phyloP scores from a whole-genome alignment of 2,329 filamentous ascomycete genomes.

The Cercospora zeina region DNA sequence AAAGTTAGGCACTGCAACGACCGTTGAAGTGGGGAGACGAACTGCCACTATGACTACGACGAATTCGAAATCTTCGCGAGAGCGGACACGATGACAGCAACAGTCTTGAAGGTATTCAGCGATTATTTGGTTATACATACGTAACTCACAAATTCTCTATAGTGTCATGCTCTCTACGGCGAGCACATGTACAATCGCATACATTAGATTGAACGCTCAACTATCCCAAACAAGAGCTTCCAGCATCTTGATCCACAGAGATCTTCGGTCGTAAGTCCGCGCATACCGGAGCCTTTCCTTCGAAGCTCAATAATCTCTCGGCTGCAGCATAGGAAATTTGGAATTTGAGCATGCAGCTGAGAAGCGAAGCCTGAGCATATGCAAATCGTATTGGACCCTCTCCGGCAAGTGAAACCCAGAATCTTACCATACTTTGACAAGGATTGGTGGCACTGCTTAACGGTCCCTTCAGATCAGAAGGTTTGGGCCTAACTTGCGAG shows the following conservation, averaged over 20 bases:
- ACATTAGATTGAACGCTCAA: background rate
- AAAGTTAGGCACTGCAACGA: background rate
- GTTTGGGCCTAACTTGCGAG: background rate
- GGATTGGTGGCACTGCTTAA: background rate
- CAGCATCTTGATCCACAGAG: background rate
- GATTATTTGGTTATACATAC: background rate
- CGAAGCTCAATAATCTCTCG: background rate
- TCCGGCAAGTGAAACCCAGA: conserved; percentile 1
- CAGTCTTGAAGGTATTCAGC: background rate
- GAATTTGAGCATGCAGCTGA: background rate
- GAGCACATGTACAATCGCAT: background rate
- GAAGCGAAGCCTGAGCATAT: no score
- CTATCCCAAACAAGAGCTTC: background rate
- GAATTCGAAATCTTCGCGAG: conserved; percentile 4
- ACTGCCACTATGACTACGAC: conserved; percentile 8
- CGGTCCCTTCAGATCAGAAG: background rate
- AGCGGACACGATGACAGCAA: conserved; percentile 5
- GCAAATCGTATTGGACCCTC: background rate
- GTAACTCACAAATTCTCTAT: background rate
- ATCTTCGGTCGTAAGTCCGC: background rate
- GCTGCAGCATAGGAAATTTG: background rate
- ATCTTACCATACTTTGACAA: background rate
- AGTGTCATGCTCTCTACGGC: background rate
- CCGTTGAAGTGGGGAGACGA: conserved; percentile 2
- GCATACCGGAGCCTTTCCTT: background rate